Conservation (phyloP, 2,329 filamentous ascomycete genomes). For the Fusarium austroafricanum region DNA sequence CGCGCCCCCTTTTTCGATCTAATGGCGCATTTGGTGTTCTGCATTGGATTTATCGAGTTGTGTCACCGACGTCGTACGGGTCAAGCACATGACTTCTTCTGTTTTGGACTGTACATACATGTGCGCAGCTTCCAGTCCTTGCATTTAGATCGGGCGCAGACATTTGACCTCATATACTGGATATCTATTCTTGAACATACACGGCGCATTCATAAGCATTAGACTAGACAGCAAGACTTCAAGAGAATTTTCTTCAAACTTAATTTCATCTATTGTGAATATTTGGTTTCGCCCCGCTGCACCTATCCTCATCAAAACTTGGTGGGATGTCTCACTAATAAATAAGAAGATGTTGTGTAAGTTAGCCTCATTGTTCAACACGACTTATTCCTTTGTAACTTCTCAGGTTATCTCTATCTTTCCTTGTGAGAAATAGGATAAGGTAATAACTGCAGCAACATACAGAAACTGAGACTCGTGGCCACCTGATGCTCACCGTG, state of each 20-base stretch:
- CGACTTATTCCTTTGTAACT: neutral
- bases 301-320: neutral
- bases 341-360: neutral
- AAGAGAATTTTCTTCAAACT: slow-evolving; percentile 14
- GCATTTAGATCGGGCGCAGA: slow-evolving; percentile 32
- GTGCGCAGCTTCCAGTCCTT: slow-evolving; percentile 17
- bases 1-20: neutral
- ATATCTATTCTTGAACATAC: slow-evolving; percentile 35
- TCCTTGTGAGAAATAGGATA: neutral
- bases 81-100: slow-evolving; percentile 18
- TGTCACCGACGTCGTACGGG: slow-evolving; percentile 23
- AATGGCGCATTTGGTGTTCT: slow-evolving; percentile 23
- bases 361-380: neutral
- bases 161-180: slow-evolving; percentile 28
- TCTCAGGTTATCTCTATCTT: neutral
- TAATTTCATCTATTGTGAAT: neutral
- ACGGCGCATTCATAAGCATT: slow-evolving; percentile 32
- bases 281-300: neutral
- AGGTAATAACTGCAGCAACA: neutral
- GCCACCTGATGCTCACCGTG: neutral
- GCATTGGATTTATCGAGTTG: slow-evolving; percentile 2
- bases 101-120: slow-evolving; percentile 20
- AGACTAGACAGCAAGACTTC: slow-evolving; percentile 40
- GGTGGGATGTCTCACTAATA: neutral
- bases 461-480: neutral